Conservation (phyloP, 179 eudicot species). For the Vitellaria paradoxa region DNA sequence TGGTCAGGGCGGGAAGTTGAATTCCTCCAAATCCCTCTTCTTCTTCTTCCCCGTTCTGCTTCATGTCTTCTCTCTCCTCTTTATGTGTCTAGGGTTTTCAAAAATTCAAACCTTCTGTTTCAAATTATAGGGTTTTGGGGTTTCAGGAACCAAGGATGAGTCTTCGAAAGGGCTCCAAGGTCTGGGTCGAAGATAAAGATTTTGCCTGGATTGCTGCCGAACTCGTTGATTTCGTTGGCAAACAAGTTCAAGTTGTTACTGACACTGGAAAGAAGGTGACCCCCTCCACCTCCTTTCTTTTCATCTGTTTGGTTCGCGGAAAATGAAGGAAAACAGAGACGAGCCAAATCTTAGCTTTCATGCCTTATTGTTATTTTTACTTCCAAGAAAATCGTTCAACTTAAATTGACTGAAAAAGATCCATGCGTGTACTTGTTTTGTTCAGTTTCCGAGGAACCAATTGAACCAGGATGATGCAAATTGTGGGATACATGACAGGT, state of each 20-base stretch:
- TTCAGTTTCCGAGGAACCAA: background rate
- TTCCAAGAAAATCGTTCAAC: background rate
- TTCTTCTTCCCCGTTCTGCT: background rate
- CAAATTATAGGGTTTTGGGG: conserved; percentile 14
- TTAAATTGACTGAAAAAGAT: background rate
- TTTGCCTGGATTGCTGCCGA: conserved; percentile 77
- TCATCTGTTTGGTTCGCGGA: conserved; percentile 7
- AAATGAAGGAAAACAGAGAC: background rate
- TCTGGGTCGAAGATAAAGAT: conserved; percentile 81
- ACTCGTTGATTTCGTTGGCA: conserved; percentile 52
- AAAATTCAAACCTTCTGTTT: background rate
- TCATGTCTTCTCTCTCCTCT: background rate
- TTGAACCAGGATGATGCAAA: background rate
- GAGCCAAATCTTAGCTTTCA: background rate
- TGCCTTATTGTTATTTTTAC: background rate
- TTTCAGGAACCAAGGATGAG: conserved; percentile 32
- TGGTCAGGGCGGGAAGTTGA: conserved; percentile 27
- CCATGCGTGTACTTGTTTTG: background rate
- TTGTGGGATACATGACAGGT: background rate
- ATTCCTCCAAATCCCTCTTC: background rate
- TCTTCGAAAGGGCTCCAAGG: conserved; percentile 72
- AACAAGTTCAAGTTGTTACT: conserved; percentile 64
- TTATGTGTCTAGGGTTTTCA: conserved; percentile 11
- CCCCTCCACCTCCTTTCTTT: background rate
- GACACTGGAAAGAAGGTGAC: conserved; percentile 58